Conservation (phyloP, 1,284 basidiomycete species). For the Trichosporon sp. region DNA sequence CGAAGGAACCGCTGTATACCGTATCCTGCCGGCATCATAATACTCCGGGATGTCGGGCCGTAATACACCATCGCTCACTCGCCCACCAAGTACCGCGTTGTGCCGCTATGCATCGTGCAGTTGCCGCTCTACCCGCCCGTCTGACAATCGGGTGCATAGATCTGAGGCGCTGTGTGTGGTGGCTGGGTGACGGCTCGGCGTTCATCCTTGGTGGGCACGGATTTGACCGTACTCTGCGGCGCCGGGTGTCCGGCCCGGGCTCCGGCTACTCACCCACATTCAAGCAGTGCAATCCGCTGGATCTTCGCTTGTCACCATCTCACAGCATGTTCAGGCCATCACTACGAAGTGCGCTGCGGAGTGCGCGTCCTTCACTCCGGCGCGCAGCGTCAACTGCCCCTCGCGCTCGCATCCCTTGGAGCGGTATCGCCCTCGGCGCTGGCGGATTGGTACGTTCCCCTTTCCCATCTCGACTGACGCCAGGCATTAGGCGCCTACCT, state of each 20-base stretch:
- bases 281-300: too few relatives aligned
- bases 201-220: not conserved
- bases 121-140: too few relatives aligned
- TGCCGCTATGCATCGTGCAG: too few relatives aligned
- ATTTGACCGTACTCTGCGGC: not conserved
- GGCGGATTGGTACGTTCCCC: not conserved
- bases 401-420: not conserved
- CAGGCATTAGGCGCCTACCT: constrained; percentile 22
- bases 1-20: not conserved
- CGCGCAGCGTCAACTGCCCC: not conserved
- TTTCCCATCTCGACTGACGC: not conserved
- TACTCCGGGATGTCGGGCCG: not conserved
- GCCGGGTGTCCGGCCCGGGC: not conserved
- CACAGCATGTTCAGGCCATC: not conserved
- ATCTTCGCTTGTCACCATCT: too few relatives aligned
- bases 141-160: too few relatives aligned
- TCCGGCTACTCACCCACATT: too few relatives aligned
- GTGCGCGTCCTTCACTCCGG: not conserved
- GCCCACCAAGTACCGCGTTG: too few relatives aligned
- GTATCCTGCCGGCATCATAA: not conserved
- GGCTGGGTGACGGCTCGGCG: not conserved
- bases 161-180: too few relatives aligned
- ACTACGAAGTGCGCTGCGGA: not conserved
- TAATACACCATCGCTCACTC: too few relatives aligned
- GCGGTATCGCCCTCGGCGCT: not conserved